A percentile compares a stretch with the other conserved stretches of the same genome.
Conservation (phyloP, 768 basidiomycete species). For the Suillus brevipes region DNA sequence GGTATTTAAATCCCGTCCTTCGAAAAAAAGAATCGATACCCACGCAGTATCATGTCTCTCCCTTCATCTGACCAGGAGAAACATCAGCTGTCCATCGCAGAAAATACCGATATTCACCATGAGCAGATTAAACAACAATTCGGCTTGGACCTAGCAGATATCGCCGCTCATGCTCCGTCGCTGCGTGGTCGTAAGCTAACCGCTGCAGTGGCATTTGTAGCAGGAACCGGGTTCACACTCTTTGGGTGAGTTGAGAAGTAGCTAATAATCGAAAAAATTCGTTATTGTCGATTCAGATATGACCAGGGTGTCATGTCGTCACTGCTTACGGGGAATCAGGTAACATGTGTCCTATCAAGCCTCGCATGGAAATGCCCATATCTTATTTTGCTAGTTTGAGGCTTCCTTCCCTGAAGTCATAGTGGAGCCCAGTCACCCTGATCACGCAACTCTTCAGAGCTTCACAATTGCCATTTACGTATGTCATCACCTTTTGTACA, state of each 20-base stretch:
- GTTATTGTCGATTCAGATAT: constrained; percentile 25
- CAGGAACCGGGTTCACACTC: constrained; percentile 38
- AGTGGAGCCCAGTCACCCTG: constrained; percentile 22
- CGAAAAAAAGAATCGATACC: neutral
- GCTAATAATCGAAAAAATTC: neutral
- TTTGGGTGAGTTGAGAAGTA: constrained; percentile 32
- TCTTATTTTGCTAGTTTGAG: constrained; percentile 31
- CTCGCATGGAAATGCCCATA: neutral
- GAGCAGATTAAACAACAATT: constrained; percentile 2
- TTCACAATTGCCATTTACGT: constrained; percentile 42
- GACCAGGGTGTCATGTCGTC: constrained; percentile 47
- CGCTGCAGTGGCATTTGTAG: constrained; percentile 35
- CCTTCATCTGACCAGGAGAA: neutral
- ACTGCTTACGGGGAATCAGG: constrained; percentile 37
- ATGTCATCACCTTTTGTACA: constrained; percentile 6
- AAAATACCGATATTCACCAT: constrained; percentile 1
- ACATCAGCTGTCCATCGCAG: neutral
- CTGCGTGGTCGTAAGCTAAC: constrained; percentile 25
- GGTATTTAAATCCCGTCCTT: neutral
- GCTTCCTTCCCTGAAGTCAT: constrained; percentile 39
- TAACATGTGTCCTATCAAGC: constrained; percentile 2
- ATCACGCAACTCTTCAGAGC: constrained; percentile 38
- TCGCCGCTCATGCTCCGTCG: constrained; percentile 21
- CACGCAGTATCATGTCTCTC: constrained; percentile 4
- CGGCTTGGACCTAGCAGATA: constrained; percentile 14